These are phyloP conservation scores for Herpotrichia juniperi DNA, from an alignment of 2,329 filamentous ascomycete species.

Conservation along the genomic window DNA sequence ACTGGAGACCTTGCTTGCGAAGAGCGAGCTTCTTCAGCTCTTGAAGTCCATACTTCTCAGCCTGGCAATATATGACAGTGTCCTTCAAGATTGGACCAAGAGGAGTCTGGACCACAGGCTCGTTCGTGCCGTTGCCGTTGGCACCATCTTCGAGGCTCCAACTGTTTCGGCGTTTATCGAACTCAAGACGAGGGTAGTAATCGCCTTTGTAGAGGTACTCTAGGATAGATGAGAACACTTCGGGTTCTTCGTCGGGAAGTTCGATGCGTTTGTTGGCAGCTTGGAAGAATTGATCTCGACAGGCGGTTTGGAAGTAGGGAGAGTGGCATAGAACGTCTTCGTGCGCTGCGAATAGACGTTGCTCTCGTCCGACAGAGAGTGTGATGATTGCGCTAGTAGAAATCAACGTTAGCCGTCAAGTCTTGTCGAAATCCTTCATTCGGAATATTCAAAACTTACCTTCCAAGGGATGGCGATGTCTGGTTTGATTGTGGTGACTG, in stretches of 20 bases:
- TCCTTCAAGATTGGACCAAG: constrained; percentile 78
- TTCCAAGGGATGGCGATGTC: constrained; percentile 43
- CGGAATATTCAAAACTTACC: constrained; percentile 29
- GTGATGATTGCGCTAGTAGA: constrained; percentile 69
- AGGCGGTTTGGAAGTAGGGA: constrained; percentile 75
- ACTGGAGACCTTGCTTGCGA: constrained; percentile 87
- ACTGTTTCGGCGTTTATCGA: constrained; percentile 79
- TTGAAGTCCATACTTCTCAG: constrained; percentile 80
- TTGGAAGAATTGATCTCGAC: constrained; percentile 68
- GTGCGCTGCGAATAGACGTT: constrained; percentile 89
- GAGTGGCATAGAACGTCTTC: constrained; percentile 82
- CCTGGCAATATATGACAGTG: constrained; percentile 88
- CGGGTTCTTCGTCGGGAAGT: constrained; percentile 84
- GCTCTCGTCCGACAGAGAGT: constrained; percentile 77
- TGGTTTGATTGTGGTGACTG: constrained; percentile 42
- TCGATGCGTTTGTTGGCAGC: constrained; percentile 72
- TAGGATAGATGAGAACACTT: constrained; percentile 87
- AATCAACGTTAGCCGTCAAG: constrained; percentile 22
- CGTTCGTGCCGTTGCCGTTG: constrained; percentile 42
- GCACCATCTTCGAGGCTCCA: constrained; percentile 78
- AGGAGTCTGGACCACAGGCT: constrained; percentile 64
- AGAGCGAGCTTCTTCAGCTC: constrained; percentile 85
- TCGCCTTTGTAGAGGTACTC: constrained; percentile 95
- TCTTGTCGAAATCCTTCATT: neutral
- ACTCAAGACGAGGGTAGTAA: constrained; percentile 82